Base-by-base conservation (phyloP, 345 rosid genomes). In the Arabis hirsuta region DNA sequence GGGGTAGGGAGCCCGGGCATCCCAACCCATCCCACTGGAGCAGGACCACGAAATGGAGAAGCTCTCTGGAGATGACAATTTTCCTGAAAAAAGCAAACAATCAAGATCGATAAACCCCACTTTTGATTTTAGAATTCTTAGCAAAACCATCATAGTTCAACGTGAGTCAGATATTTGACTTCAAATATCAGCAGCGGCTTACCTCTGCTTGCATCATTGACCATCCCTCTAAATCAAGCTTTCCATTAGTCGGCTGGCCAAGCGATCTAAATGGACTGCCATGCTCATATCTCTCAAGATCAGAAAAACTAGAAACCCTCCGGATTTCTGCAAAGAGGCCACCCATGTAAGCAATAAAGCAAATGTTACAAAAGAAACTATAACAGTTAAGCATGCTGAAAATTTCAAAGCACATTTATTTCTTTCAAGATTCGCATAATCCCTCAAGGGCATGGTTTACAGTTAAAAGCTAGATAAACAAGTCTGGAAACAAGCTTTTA, bases 141-240 rank as follows among this genome's bases (percentile, higher is more conserved):
- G 61, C 59, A 69, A 20, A 54, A 62, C 20, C 11, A 50, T 53
- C 19, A 56, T 31, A 42, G 44, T 48, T 19, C 34, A 64, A 7
- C 55, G 43, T 24, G 56, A 52, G 55, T 41, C 13, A 51, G 51
- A n/a, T 34, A 48, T 31, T 12, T 62, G 58, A 69, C 31, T 36
- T 14, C 42, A 53, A 50, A 45, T 36, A 58, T 31, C 2, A 22
- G 16, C 13, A 19, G 4, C 19, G 47, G 58, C 81, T 75, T 85
- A 94, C 98, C 96, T 94, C 98, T 11, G 86, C 82, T 78, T 83
- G 95, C 95, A 89, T 88, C 60, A 81, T 79, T 9, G 92, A 44
- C 92, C 93, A 89, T 62, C 91, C 88, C 29, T 86, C 97, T 69
- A 86, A 66, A 73, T 91, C 97, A 84, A 88, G 72, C 77, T 90